Conservation (phyloP, 352 stramenopile genomes). For the Phytophthora quininea region DNA sequence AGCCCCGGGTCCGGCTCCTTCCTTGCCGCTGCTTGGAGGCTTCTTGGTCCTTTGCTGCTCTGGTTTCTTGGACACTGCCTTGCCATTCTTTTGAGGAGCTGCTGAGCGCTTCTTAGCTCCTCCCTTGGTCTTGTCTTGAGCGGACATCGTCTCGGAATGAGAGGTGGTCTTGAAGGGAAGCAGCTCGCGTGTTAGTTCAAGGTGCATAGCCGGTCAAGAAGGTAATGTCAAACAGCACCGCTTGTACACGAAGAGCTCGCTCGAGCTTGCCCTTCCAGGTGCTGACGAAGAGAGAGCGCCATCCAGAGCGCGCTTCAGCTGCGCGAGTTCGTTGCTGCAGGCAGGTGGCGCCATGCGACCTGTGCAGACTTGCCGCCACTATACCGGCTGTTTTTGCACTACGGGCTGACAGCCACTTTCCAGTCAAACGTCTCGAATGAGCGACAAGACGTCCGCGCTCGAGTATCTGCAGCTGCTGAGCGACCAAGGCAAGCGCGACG, state of each 20-base stretch:
- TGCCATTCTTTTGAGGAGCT: background rate
- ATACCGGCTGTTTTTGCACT: background rate
- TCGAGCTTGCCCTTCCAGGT: too few relatives aligned
- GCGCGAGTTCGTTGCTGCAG: too few relatives aligned
- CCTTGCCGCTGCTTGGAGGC: slow-evolving; percentile 3
- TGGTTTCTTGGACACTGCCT: background rate
- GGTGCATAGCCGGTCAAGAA: background rate
- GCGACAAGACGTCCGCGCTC: background rate
- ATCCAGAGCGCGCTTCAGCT: too few relatives aligned
- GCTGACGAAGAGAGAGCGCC: too few relatives aligned
- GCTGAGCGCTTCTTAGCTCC: background rate
- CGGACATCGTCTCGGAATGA: background rate
- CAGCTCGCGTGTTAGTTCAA: background rate
- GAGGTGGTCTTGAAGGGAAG: background rate
- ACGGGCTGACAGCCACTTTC: background rate
- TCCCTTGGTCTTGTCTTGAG: background rate
- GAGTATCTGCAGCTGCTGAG: background rate
- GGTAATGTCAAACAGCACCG: background rate
- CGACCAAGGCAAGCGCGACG: background rate
- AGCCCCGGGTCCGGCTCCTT: slow-evolving; percentile 14
- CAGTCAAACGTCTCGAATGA: background rate
- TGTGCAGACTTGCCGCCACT: too few relatives aligned
- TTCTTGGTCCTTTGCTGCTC: background rate
- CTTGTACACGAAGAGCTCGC: too few relatives aligned
- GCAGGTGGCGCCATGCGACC: too few relatives aligned